Evolutionary conservation across 179 eudicot genomes (phyloP), one percentile per base, ranked within the genome.

Genomic region (Pouteria campechiana): DNA sequence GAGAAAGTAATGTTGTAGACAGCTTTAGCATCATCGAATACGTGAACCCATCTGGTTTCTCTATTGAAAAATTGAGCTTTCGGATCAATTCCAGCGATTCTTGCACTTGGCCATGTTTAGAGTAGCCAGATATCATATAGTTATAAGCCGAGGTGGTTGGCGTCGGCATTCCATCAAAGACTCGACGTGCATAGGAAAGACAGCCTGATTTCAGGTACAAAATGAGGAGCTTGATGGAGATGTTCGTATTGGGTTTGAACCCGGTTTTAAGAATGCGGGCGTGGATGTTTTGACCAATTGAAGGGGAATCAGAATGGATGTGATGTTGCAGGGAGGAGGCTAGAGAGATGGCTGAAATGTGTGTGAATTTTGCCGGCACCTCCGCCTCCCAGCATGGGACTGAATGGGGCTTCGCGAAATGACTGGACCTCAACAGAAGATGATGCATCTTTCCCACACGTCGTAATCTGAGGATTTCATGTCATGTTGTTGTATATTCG

Each of bases 231-330:
- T 90, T 86, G 56, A 82, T 90, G 23, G 59, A 44, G 32, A 82
- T 70, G 50, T 76, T 90, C 18, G 54, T 57, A 55, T 76, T 76
- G 53, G 79, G 68, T 20, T 40, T 42, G 52, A 67, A 79, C 19
- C 94, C 94, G 43, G 58, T 42, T 73, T 90, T 82, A 40, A 86
- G 34, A 55, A 86, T 60, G 60, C 73, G 78, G 57, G 79, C 39
- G 61, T 90, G 98, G 50, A 86, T 61, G 72, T 81, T 86, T 40
- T 68, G 78, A 42, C 98, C 98, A 55, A 54, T 79, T 38, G 36
- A 60, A 4, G 98, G 87, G 35, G 61, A 25, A 58, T 62, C 87
- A 14, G 95, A 81, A 54, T 76, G 76, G 33, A 86, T 81, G 54
- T 65, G 76, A 21, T 57, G 46, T 54, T 82, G 96, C 27, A 90